These are phyloP conservation scores for Pseudonitzschia delicatissima DNA, from an alignment of 108 stramenopile genomes.

Conservation along the genomic window DNA sequence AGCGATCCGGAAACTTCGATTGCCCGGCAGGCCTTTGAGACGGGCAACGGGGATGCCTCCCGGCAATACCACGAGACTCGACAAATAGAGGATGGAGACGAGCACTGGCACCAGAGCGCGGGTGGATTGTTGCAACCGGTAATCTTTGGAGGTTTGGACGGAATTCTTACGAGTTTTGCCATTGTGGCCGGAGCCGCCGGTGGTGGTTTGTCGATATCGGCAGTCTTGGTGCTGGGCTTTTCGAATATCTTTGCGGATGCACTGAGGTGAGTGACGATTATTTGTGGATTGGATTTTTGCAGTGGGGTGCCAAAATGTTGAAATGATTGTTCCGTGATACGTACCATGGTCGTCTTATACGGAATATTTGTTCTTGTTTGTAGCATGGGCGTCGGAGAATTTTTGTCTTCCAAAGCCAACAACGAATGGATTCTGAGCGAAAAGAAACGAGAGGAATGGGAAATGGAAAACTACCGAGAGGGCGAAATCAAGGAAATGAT, in stretches of 20 bases:
- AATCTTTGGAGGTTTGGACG: conserved; percentile 98
- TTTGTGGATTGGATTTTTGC: too few species aligned
- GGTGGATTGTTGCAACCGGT: conserved; percentile 70
- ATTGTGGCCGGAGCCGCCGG: conserved; percentile 98
- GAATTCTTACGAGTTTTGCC: conserved; percentile 96
- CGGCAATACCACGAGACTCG: conserved; percentile 66
- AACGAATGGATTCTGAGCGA: conserved; percentile 94
- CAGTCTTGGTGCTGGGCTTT: conserved; percentile 95
- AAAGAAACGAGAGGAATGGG: conserved; percentile 90
- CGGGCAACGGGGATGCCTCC: conserved; percentile 46
- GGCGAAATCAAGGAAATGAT: conserved; percentile 95
- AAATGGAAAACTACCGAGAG: conserved; percentile 92
- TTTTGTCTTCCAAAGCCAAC: conserved; percentile 92
- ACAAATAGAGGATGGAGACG: conserved; percentile 16
- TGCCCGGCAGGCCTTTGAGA: conserved; percentile 70
- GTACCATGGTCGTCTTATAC: background rate
- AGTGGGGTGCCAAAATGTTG: too few species aligned
- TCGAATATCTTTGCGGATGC: conserved; percentile 97
- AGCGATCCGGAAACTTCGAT: background rate
- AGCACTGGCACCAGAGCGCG: conserved; percentile 74
- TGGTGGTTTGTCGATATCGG: conserved; percentile 68
- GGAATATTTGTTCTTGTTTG: background rate
- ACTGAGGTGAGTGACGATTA: conserved; percentile 41
- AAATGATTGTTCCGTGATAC: too few species aligned
- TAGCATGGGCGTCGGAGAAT: conserved; percentile 98